Conservation (phyloP, 148 eudicot species). For the Camellia sinensis region DNA sequence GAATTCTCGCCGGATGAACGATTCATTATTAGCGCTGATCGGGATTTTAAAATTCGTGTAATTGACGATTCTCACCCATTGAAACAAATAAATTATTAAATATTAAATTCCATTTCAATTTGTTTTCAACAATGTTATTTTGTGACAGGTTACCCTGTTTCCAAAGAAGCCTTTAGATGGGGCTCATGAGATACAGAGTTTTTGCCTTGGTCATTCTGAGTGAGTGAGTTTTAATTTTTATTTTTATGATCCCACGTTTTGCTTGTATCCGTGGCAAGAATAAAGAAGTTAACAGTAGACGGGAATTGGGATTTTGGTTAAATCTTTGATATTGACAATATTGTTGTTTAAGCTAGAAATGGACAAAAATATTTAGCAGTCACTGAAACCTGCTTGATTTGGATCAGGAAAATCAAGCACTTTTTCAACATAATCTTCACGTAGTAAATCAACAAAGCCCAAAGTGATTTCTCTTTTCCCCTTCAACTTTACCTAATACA, state of each 20-base stretch:
- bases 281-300: neutral
- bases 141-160: conserved; percentile 69
- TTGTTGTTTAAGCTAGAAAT: neutral
- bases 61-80: conserved; percentile 14
- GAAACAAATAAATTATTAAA: neutral
- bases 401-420: no score
- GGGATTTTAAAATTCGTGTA: conserved; percentile 97
- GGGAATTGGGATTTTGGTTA: neutral
- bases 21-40: conserved; percentile 83
- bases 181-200: conserved; percentile 93
- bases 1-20: conserved; percentile 83
- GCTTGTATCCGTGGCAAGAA: neutral
- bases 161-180: conserved; percentile 71
- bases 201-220: conserved; percentile 97
- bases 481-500: no score
- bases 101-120: neutral
- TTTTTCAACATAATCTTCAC: no score
- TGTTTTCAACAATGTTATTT: conserved; percentile 11
- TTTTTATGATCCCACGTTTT: neutral
- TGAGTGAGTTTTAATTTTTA: conserved; percentile 38
- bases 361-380: neutral
- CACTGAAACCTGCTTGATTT: neutral
- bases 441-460: no score
- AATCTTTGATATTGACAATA: neutral
- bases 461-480: no score